Evolutionary conservation across 495 filamentous ascomycete species (phyloP).

Genomic region (Physcia stellaris): DNA sequence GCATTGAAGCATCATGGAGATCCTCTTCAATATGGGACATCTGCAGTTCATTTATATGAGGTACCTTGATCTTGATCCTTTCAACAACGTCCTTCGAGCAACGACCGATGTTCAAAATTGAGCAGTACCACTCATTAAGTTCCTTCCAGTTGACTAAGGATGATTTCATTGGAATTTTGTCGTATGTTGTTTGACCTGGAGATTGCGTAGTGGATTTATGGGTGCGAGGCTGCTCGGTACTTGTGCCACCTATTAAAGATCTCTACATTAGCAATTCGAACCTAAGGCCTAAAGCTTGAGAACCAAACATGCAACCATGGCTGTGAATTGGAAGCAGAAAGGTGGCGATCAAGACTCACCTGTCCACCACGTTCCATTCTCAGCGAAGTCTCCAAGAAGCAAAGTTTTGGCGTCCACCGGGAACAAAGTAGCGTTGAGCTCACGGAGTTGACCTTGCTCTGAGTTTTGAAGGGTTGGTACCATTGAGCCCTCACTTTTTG

Average conservation of each 20-base stretch:
- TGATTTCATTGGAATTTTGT: too few relatives aligned
- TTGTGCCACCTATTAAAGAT: background rate
- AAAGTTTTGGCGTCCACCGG: constrained; percentile 66
- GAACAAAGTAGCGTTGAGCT: constrained; percentile 22
- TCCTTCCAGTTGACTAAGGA: constrained; percentile 67
- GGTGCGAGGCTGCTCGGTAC: too few relatives aligned
- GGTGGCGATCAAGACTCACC: constrained; percentile 22
- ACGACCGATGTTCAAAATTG: constrained; percentile 51
- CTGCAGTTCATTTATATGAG: too few relatives aligned
- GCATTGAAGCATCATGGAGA: constrained; percentile 45
- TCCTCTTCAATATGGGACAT: constrained; percentile 19
- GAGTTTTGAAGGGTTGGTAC: constrained; percentile 8
- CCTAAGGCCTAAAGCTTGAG: background rate
- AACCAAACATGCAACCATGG: background rate
- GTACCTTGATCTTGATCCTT: too few relatives aligned
- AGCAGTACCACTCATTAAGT: constrained; percentile 60
- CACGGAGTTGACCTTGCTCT: constrained; percentile 19
- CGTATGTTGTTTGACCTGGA: too few relatives aligned
- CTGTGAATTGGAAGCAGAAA: constrained; percentile 19
- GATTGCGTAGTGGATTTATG: too few relatives aligned
- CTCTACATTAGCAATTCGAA: constrained; percentile 1
- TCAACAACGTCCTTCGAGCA: too few relatives aligned
- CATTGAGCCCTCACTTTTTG: constrained; percentile 28
- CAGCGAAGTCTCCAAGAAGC: constrained; percentile 63
- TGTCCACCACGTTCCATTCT: too few relatives aligned